phyloP scores from a whole-genome alignment of 1,284 basidiomycete genomes.

The Wallemia ichthyophaga region DNA sequence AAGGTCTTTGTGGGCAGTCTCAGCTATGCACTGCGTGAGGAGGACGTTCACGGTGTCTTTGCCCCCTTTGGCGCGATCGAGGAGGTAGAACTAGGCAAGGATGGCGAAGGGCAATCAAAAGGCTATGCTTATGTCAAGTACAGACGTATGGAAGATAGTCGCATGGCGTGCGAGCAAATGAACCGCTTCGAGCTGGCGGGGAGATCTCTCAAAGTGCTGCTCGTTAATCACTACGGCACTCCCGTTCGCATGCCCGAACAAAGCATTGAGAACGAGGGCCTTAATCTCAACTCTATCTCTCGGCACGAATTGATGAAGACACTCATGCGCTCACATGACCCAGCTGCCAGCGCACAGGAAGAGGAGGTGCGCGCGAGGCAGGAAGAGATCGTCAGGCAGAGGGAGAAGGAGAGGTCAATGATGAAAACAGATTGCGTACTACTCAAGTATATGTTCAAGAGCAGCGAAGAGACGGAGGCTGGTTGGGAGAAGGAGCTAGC shows the following conservation, averaged over 20 bases:
- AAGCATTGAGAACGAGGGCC: slow-evolving; percentile 6
- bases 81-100: slow-evolving; percentile 88
- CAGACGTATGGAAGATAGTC: slow-evolving; percentile 61
- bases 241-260: not conserved
- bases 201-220: slow-evolving; percentile 24
- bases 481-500: slow-evolving; percentile 91
- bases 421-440: slow-evolving; percentile 60
- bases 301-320: slow-evolving; percentile 97
- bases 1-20: slow-evolving; percentile 89
- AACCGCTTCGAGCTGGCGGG: slow-evolving; percentile 92
- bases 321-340: slow-evolving; percentile 63
- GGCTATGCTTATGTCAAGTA: slow-evolving; percentile 94
- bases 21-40: slow-evolving; percentile 80
- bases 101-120: slow-evolving; percentile 74
- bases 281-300: slow-evolving; percentile 72
- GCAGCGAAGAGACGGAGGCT: slow-evolving; percentile 78
- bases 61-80: slow-evolving; percentile 92
- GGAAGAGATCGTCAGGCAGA: slow-evolving; percentile 3
- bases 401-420: slow-evolving; percentile 17
- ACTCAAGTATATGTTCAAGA: slow-evolving; percentile 85
- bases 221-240: not conserved
- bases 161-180: slow-evolving; percentile 92
- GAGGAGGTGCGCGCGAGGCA: not conserved
- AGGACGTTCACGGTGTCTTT: slow-evolving; percentile 92
- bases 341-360: slow-evolving; percentile 16